Conservation (phyloP, 2,329 filamentous ascomycete genomes). For the Furcasterigmium furcatum region DNA sequence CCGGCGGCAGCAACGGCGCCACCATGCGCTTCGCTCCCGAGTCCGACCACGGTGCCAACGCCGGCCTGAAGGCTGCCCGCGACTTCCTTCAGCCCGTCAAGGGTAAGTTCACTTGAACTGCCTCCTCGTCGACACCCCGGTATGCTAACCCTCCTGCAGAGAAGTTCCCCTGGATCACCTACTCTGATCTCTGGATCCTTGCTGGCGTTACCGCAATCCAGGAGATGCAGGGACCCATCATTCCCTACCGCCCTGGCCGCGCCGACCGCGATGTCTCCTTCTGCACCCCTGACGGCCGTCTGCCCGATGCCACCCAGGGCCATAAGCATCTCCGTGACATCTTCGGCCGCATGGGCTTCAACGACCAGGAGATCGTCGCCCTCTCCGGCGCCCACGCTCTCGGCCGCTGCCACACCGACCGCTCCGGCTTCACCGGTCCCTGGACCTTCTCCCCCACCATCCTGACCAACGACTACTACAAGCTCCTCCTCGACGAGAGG, state of each 20-base stretch:
- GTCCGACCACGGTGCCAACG: slow-evolving; percentile 87
- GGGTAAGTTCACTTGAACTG: slow-evolving; percentile 42
- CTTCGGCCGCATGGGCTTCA: slow-evolving; percentile 97
- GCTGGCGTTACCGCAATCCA: slow-evolving; percentile 82
- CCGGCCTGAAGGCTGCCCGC: slow-evolving; percentile 79
- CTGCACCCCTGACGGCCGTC: slow-evolving; percentile 91
- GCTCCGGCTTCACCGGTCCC: slow-evolving; percentile 82
- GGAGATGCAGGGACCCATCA: slow-evolving; percentile 86
- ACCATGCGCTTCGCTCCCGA: slow-evolving; percentile 96
- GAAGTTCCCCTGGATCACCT: slow-evolving; percentile 92
- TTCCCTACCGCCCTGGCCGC: slow-evolving; percentile 88
- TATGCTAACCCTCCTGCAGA: slow-evolving; percentile 31
- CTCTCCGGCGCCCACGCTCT: slow-evolving; percentile 82
- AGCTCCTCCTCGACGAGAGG: slow-evolving; percentile 84
- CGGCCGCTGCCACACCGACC: slow-evolving; percentile 85
- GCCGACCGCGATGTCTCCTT: slow-evolving; percentile 72
- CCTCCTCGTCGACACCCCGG: neutral
- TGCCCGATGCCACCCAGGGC: slow-evolving; percentile 75
- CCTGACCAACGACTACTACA: slow-evolving; percentile 93
- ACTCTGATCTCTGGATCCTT: slow-evolving; percentile 97
- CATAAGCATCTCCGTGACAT: slow-evolving; percentile 82
- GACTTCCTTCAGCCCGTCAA: slow-evolving; percentile 94
- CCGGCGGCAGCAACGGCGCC: slow-evolving; percentile 91
- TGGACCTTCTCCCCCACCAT: slow-evolving; percentile 92
- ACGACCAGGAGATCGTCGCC: slow-evolving; percentile 94